Percentiles rank a stretch among this genome's conserved stretches.
phyloP scores from a whole-genome alignment of 2,329 filamentous ascomycete species.

The Lachnellula suecica region DNA sequence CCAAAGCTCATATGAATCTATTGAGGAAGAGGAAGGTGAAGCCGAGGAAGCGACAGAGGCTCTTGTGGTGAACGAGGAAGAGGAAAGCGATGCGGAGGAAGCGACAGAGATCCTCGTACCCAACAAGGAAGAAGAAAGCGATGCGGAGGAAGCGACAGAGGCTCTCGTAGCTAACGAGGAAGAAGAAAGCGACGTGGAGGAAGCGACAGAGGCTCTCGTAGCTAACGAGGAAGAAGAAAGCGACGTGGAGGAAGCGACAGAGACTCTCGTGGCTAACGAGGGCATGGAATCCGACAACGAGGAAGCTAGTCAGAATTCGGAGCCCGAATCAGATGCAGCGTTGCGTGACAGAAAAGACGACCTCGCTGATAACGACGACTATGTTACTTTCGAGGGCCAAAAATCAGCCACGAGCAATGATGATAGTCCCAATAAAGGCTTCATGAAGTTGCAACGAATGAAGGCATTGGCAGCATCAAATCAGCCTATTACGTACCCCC shows the following conservation, averaged over 20 bases:
- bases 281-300: background rate
- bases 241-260: background rate
- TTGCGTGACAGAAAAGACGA: background rate
- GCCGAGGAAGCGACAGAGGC: background rate
- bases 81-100: too few species aligned
- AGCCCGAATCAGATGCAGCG: background rate
- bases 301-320: background rate
- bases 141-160: conserved; percentile 3
- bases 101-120: too few species aligned
- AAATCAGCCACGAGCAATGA: background rate
- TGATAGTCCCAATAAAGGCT: background rate
- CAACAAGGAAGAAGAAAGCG: background rate
- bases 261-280: background rate
- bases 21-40: too few species aligned
- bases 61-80: background rate
- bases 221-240: background rate
- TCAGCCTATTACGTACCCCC: background rate
- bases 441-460: background rate
- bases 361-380: too few species aligned
- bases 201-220: background rate
- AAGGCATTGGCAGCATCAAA: background rate
- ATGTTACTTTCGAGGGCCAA: too few species aligned
- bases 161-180: background rate
- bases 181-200: background rate
- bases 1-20: background rate